phyloP scores from a whole-genome alignment of 495 filamentous ascomycete genomes.

The Aspergillus ostianus region DNA sequence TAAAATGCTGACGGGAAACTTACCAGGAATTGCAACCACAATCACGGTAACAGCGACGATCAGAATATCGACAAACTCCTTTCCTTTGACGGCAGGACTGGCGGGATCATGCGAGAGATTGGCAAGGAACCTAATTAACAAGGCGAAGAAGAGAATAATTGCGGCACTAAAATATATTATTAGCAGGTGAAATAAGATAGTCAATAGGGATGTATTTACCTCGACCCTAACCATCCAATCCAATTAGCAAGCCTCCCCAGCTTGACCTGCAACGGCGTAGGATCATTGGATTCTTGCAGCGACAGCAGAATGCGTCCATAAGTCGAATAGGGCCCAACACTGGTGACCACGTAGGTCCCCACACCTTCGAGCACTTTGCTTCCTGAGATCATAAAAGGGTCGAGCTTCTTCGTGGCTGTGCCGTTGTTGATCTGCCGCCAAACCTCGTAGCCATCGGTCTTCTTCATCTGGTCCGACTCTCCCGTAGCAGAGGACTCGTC shows the following conservation, averaged over 20 bases:
- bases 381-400: constrained; percentile 63
- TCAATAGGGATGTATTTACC: constrained; percentile 20
- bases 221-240: constrained; percentile 57
- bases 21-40: constrained; percentile 65
- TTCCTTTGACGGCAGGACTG: constrained; percentile 56
- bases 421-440: constrained; percentile 55
- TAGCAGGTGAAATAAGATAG: neutral
- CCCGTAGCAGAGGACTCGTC: constrained; percentile 70
- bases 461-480: constrained; percentile 68
- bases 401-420: constrained; percentile 56
- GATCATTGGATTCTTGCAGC: constrained; percentile 58
- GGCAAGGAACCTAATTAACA: constrained; percentile 60
- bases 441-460: constrained; percentile 58
- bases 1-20: constrained; percentile 5
- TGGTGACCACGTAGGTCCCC: constrained; percentile 63
- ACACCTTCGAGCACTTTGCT: constrained; percentile 66
- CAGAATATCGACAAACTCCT: constrained; percentile 63
- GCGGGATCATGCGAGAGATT: constrained; percentile 47
- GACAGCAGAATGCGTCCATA: constrained; percentile 66
- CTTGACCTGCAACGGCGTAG: constrained; percentile 64
- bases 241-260: constrained; percentile 61
- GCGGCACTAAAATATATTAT: constrained; percentile 51
- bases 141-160: constrained; percentile 60
- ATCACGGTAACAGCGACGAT: constrained; percentile 71
- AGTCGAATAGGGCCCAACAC: constrained; percentile 60